Evolutionary conservation across 2,329 filamentous ascomycete genomes (phyloP).

Genomic region (Thelonectria blattea): DNA sequence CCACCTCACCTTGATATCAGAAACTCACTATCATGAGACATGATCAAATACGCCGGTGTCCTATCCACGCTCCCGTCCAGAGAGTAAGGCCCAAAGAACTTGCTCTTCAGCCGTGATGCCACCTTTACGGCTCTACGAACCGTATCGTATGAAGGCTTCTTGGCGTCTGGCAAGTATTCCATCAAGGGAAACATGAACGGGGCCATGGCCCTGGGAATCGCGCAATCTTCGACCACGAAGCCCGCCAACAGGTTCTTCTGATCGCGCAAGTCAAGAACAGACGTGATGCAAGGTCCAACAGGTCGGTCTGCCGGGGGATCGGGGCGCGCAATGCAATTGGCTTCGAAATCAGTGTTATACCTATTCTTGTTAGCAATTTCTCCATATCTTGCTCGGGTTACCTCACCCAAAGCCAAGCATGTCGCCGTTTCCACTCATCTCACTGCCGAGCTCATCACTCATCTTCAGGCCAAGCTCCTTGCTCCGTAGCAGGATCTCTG

Average conservation of each 20-base stretch:
- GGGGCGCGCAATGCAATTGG: slow-evolving; percentile 61
- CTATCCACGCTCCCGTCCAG: slow-evolving; percentile 61
- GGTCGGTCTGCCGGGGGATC: slow-evolving; percentile 58
- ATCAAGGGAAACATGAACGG: slow-evolving; percentile 63
- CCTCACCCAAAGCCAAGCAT: slow-evolving; percentile 66
- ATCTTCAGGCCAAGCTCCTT: slow-evolving; percentile 62
- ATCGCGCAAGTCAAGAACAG: slow-evolving; percentile 64
- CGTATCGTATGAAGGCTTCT: slow-evolving; percentile 43
- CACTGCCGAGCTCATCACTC: slow-evolving; percentile 62
- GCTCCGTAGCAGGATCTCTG: slow-evolving; percentile 68
- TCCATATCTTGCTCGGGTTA: background rate
- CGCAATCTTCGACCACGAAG: slow-evolving; percentile 69
- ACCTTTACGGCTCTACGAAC: slow-evolving; percentile 18
- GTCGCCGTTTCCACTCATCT: slow-evolving; percentile 71
- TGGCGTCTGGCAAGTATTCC: slow-evolving; percentile 45
- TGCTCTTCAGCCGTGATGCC: slow-evolving; percentile 47
- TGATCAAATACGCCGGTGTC: slow-evolving; percentile 69
- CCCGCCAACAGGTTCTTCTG: slow-evolving; percentile 63
- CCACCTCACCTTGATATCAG: background rate
- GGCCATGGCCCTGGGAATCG: slow-evolving; percentile 62
- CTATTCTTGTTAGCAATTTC: slow-evolving; percentile 36
- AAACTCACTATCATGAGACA: slow-evolving; percentile 66
- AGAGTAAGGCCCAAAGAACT: slow-evolving; percentile 65
- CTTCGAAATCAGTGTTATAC: slow-evolving; percentile 64
- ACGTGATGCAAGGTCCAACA: slow-evolving; percentile 67